These are phyloP conservation scores for Beauveria rudraprayagi DNA, from an alignment of 2,329 filamentous ascomycete species.

Conservation along the genomic window DNA sequence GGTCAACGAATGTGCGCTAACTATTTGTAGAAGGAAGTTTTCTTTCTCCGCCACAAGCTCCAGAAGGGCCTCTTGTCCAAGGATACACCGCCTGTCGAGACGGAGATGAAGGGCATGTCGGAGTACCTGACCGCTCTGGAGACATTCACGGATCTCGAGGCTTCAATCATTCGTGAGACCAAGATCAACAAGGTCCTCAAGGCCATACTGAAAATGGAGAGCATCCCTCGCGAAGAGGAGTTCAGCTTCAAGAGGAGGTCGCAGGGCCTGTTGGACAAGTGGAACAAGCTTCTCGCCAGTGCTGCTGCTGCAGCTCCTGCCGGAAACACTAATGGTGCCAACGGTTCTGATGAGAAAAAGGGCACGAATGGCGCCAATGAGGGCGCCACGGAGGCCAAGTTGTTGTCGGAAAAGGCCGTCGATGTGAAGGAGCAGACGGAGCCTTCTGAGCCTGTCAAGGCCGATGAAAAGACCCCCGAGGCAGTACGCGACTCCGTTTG, in stretches of 20 bases:
- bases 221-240: constrained; percentile 81
- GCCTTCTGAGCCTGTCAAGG: constrained; percentile 18
- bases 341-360: constrained; percentile 39
- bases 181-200: constrained; percentile 99
- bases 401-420: constrained; percentile 29
- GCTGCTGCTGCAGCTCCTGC: constrained; percentile 30
- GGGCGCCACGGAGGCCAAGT: constrained; percentile 24
- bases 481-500: constrained; percentile 18
- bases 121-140: constrained; percentile 77
- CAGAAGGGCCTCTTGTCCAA: constrained; percentile 88
- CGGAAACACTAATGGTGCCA: constrained; percentile 36
- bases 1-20: constrained; percentile 23
- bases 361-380: constrained; percentile 34
- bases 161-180: constrained; percentile 77
- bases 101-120: constrained; percentile 73
- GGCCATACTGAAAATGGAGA: constrained; percentile 79
- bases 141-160: constrained; percentile 69
- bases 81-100: constrained; percentile 76
- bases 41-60: constrained; percentile 88
- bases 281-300: constrained; percentile 76
- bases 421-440: constrained; percentile 25
- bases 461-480: constrained; percentile 19
- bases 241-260: constrained; percentile 84
- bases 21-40: constrained; percentile 57
- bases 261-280: constrained; percentile 70